These are phyloP conservation scores for Penicillium maclennaniae DNA, from an alignment of 495 filamentous ascomycete genomes.

Conservation along the genomic window DNA sequence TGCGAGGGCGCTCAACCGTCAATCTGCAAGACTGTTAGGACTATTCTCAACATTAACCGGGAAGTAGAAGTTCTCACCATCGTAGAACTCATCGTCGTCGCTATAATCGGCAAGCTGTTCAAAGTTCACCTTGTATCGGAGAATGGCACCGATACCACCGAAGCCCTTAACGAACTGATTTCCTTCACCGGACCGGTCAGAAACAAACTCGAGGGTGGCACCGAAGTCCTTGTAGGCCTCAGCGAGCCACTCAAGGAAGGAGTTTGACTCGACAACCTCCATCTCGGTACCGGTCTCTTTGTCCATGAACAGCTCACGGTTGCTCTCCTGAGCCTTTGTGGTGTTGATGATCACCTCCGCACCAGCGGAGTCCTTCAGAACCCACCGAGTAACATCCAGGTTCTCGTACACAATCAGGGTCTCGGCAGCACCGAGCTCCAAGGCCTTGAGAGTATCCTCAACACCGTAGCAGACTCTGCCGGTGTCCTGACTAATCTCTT, in stretches of 20 bases:
- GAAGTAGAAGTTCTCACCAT: slow-evolving; percentile 53
- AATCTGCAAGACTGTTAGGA: slow-evolving; percentile 56
- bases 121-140: slow-evolving; percentile 99
- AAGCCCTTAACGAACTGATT: slow-evolving; percentile 99
- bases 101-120: slow-evolving; percentile 92
- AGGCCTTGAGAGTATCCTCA: slow-evolving; percentile 94
- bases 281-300: slow-evolving; percentile 94
- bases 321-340: slow-evolving; percentile 76
- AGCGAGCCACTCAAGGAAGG: slow-evolving; percentile 98
- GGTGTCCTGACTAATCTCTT: slow-evolving; percentile 95
- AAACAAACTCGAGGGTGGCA: slow-evolving; percentile 95
- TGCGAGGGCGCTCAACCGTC: slow-evolving; percentile 90
- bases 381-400: slow-evolving; percentile 87
- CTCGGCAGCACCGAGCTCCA: slow-evolving; percentile 93
- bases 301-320: slow-evolving; percentile 85
- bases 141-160: slow-evolving; percentile 93
- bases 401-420: slow-evolving; percentile 97
- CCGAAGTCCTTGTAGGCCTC: slow-evolving; percentile 98
- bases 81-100: slow-evolving; percentile 99
- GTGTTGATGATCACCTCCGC: slow-evolving; percentile 74
- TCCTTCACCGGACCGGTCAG: slow-evolving; percentile 91
- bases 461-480: slow-evolving; percentile 96
- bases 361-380: slow-evolving; percentile 72
- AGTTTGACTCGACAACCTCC: slow-evolving; percentile 78
- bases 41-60: neutral